These are phyloP conservation scores for Hymenotorrendiella dingleyae DNA, from an alignment of 2,329 filamentous ascomycete species.

Conservation along the genomic window DNA sequence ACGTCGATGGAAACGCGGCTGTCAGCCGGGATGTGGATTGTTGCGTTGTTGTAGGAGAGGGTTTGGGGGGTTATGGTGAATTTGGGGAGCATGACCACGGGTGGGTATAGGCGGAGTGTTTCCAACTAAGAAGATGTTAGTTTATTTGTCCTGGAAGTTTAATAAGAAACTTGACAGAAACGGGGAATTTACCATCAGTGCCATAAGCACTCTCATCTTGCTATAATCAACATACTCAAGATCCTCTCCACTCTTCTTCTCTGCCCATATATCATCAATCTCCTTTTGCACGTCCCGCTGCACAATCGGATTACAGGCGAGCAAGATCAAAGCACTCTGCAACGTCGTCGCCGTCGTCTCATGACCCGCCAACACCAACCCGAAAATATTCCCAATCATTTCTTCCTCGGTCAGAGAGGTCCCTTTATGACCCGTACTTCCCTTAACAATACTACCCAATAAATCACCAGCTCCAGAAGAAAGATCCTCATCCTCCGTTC, in stretches of 20 bases:
- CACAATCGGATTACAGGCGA: conserved; percentile 56
- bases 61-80: conserved; percentile 17
- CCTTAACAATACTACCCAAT: conserved; percentile 24
- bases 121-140: conserved; percentile 27
- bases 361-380: conserved; percentile 65
- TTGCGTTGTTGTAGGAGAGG: conserved; percentile 5
- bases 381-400: conserved; percentile 64
- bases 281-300: conserved; percentile 63
- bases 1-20: conserved; percentile 12
- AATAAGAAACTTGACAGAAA: background rate
- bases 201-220: conserved; percentile 33
- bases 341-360: conserved; percentile 71
- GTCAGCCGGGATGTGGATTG: conserved; percentile 9
- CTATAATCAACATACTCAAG: conserved; percentile 35
- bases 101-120: conserved; percentile 48
- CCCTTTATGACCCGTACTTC: conserved; percentile 14
- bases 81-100: conserved; percentile 51
- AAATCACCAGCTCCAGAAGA: conserved; percentile 24
- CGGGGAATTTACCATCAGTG: conserved; percentile 34
- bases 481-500: conserved; percentile 15
- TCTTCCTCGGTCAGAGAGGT: conserved; percentile 47
- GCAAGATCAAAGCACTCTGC: conserved; percentile 60
- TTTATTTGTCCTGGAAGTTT: background rate
- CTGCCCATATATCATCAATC: conserved; percentile 43
- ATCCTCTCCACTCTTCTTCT: conserved; percentile 18